Percentiles rank a stretch among this genome's conserved stretches.
Evolutionary conservation across 1,139 yeast species (phyloP).

Genomic region (Sugiyamaella novakii): DNA sequence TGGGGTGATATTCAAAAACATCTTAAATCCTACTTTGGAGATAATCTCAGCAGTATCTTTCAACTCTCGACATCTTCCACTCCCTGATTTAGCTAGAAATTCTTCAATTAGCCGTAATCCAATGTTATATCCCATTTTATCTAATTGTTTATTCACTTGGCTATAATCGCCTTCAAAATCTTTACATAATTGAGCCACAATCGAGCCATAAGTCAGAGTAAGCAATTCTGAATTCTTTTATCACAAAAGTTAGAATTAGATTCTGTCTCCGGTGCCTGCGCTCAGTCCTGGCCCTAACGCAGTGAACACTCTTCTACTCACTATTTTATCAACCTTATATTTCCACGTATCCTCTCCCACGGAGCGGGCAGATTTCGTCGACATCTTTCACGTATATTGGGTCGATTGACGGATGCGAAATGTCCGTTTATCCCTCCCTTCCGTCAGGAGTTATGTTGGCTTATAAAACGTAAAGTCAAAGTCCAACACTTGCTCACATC

Average conservation of each 20-base stretch:
- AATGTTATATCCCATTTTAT: constrained; percentile 92
- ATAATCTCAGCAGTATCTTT: constrained; percentile 87
- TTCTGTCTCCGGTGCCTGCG: background rate
- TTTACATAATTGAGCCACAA: constrained; percentile 89
- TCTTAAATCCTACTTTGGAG: constrained; percentile 84
- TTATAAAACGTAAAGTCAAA: too few species aligned
- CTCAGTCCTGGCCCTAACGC: background rate
- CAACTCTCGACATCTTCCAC: constrained; percentile 77
- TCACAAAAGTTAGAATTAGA: background rate
- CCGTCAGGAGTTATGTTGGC: too few species aligned
- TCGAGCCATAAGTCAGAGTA: constrained; percentile 89
- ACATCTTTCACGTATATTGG: constrained; percentile 34
- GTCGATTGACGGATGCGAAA: too few species aligned
- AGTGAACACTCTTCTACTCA: constrained; percentile 46
- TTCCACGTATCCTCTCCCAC: constrained; percentile 94
- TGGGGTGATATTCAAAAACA: constrained; percentile 83
- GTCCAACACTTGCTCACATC: too few species aligned
- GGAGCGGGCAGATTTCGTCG: constrained; percentile 56
- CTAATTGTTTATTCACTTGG: constrained; percentile 81
- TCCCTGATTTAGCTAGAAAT: constrained; percentile 82
- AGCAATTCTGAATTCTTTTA: constrained; percentile 81
- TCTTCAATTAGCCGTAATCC: constrained; percentile 93
- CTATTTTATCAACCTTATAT: constrained; percentile 81
- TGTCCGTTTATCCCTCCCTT: too few species aligned
- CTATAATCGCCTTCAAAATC: constrained; percentile 76